Evolutionary conservation across 768 basidiomycete genomes (phyloP), one percentile per base, ranked within the genome.

Genomic region (Boletus coccyginus): DNA sequence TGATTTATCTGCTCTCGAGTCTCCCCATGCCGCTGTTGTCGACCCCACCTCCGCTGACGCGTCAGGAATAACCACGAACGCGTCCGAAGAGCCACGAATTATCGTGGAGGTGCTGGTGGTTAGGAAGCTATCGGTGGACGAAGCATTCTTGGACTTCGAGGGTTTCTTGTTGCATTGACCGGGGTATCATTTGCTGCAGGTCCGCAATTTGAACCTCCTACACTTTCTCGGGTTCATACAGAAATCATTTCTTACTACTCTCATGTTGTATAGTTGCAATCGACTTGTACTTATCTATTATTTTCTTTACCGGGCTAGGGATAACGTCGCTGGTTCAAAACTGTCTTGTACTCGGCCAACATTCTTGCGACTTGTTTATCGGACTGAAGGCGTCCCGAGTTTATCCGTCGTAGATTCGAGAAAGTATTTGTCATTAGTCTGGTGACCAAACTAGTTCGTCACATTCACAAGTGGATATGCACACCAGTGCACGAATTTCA

Each of bases 81-180:
- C 45, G 16, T 33, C 45, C 19, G 50, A 62, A 17, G 77, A 79
- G 48, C 78, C 81, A 33, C 75, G 87, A n/a, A 74, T 87, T 5
- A 92, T 92, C 46, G 89, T 92, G 11, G 90, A 94, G 68, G 91
- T 83, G 3, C 77, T 93, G 32, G 85, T 94, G 3, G 84, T 92
- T 19, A 79, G 88, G 45, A 90, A 92, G 69, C 75, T 92, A 73
- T 84, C 86, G 17, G 63, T 86, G 3, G 87, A 88, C 54, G 91
- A 92, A 66, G 87, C 77, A 17, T 92, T 85, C 68, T 67, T 92
- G 52, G 89, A 92, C 66, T 90, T 92, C 66, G 82, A 79, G 10
- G 84, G 82, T 4, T 88, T 88, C 60, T 71, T 69, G 6, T 29
- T 71, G 14, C 53, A 60, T 27, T 70, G 32, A 71, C 16, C 0